phyloP scores from a whole-genome alignment of 108 stramenopile species.

The Stephanodiscus minutulus region DNA sequence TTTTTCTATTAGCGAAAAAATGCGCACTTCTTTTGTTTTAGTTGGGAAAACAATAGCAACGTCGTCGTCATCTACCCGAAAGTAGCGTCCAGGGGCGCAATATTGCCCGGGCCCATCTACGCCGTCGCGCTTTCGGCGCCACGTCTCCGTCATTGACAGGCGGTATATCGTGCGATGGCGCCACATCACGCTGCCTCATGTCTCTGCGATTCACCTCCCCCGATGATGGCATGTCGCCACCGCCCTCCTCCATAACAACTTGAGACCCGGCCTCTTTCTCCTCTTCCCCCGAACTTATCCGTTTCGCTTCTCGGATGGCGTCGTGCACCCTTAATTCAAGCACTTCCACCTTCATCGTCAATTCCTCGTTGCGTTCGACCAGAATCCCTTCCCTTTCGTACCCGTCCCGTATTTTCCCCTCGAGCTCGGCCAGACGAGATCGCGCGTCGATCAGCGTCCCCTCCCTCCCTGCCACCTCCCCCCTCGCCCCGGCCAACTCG shows the following conservation, averaged over 20 bases:
- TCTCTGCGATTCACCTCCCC: not conserved
- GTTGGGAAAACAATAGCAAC: too few relatives aligned
- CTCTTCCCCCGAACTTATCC: too few relatives aligned
- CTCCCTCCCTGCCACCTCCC: slow-evolving; percentile 4
- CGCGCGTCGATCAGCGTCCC: not conserved
- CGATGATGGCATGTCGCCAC: not conserved
- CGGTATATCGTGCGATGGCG: not conserved
- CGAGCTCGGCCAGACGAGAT: not conserved
- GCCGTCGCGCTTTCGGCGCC: not conserved
- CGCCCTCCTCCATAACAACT: not conserved
- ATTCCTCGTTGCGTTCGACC: not conserved
- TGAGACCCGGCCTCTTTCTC: not conserved
- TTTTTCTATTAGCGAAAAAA: too few relatives aligned
- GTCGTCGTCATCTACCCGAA: not conserved
- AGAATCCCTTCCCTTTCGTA: slow-evolving; percentile 11
- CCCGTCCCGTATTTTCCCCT: slow-evolving; percentile 1
- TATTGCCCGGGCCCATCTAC: not conserved
- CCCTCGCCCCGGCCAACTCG: slow-evolving; percentile 15
- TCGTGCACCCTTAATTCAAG: not conserved
- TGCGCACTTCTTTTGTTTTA: too few relatives aligned
- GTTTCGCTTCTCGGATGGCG: not conserved
- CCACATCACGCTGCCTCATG: not conserved
- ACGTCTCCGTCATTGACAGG: too few relatives aligned
- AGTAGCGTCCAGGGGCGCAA: not conserved
- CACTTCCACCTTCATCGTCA: not conserved